phyloP scores from a whole-genome alignment of 1,284 basidiomycete species.

The Agaricales sp. region DNA sequence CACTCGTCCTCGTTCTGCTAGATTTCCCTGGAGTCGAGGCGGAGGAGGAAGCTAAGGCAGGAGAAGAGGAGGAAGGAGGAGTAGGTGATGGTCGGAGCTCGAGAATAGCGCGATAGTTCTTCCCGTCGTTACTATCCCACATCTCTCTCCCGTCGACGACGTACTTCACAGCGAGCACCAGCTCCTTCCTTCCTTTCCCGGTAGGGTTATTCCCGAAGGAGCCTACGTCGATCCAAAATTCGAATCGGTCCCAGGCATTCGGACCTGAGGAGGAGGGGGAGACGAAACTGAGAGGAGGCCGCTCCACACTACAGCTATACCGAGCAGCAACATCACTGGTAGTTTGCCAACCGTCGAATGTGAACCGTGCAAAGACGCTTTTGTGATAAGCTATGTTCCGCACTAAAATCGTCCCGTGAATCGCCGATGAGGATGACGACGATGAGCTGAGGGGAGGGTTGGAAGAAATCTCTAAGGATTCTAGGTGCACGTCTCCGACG shows the following conservation, averaged over 20 bases:
- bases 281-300: conserved; percentile 44
- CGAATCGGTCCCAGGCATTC: neutral
- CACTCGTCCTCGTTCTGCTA: conserved; percentile 15
- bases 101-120: conserved; percentile 69
- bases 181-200: conserved; percentile 73
- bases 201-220: too few relatives aligned
- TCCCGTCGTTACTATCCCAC: conserved; percentile 87
- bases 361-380: conserved; percentile 84
- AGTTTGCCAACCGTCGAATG: conserved; percentile 92
- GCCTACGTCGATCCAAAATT: neutral
- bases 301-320: conserved; percentile 56
- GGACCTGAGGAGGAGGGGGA: neutral
- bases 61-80: neutral
- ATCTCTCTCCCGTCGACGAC: conserved; percentile 60
- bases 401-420: conserved; percentile 33
- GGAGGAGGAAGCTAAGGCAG: neutral
- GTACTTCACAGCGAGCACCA: conserved; percentile 79
- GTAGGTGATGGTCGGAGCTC: too few relatives aligned
- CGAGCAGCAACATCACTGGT: conserved; percentile 86
- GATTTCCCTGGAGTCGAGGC: too few relatives aligned
- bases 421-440: neutral
- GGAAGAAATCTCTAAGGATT: conserved; percentile 46
- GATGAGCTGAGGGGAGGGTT: conserved; percentile 27
- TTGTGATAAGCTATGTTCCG: conserved; percentile 86
- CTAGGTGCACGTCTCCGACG: conserved; percentile 42